Evolutionary conservation across 164 flowering plant species (phyloP).

Genomic region (Annona cherimola): DNA sequence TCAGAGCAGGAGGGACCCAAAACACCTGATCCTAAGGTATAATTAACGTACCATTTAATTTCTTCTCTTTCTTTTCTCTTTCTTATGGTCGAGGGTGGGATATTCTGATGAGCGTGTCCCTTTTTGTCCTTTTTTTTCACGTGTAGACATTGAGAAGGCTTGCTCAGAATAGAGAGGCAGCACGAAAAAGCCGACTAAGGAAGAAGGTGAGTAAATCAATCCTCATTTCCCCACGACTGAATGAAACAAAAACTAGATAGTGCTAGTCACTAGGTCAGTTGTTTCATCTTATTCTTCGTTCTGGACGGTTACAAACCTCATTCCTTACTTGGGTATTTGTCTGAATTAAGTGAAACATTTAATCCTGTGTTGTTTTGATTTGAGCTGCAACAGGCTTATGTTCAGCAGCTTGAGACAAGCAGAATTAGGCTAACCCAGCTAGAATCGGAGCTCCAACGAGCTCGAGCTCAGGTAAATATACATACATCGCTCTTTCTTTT

Average conservation of each 20-base stretch:
- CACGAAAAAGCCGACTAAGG: slow-evolving; percentile 97
- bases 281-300: not conserved
- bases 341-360: not conserved
- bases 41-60: not conserved
- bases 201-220: slow-evolving; percentile 58
- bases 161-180: slow-evolving; percentile 99
- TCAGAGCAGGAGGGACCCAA: slow-evolving; percentile 90
- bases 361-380: not conserved
- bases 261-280: not conserved
- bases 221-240: no score
- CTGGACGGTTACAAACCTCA: not conserved
- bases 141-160: slow-evolving; percentile 90
- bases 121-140: not conserved
- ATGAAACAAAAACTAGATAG: not conserved
- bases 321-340: not conserved
- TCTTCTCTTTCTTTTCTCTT: not conserved
- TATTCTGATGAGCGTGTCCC: not conserved
- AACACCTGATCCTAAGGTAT: slow-evolving; percentile 90
- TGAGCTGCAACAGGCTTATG: slow-evolving; percentile 70
- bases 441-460: slow-evolving; percentile 93
- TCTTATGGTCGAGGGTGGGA: not conserved
- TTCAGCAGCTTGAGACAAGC: slow-evolving; percentile 93
- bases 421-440: slow-evolving; percentile 87
- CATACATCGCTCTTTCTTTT: no score
- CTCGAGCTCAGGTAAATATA: slow-evolving; percentile 66